Percentiles rank a stretch among this genome's conserved stretches.
Conservation (phyloP, 768 basidiomycete genomes). For the Galerina sulciceps region DNA sequence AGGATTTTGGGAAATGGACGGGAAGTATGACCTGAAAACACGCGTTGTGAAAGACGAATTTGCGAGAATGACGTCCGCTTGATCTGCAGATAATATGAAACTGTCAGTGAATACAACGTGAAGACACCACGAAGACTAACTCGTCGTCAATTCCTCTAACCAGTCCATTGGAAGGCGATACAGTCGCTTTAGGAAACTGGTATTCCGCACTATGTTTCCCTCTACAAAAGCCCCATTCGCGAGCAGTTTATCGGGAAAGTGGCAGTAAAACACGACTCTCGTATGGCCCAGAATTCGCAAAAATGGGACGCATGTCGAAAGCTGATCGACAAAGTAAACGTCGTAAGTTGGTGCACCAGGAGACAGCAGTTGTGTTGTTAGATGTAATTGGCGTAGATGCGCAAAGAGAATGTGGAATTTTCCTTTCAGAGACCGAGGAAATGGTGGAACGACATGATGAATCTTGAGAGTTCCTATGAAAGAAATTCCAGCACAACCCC, state of each 20-base stretch:
- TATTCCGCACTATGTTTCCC: conserved; percentile 45
- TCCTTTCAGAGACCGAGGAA: conserved; percentile 80
- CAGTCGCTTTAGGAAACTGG: conserved; percentile 63
- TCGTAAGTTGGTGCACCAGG: conserved; percentile 62
- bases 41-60: conserved; percentile 92
- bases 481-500: neutral
- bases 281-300: conserved; percentile 67
- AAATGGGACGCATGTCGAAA: conserved; percentile 90
- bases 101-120: neutral
- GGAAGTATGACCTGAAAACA: conserved; percentile 78
- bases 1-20: conserved; percentile 62
- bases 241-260: conserved; percentile 95
- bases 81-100: conserved; percentile 50
- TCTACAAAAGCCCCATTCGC: conserved; percentile 72
- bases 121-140: conserved; percentile 44
- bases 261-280: conserved; percentile 96
- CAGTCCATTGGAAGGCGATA: conserved; percentile 92
- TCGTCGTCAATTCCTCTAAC: conserved; percentile 88
- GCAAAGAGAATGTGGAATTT: conserved; percentile 90
- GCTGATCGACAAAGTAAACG: conserved; percentile 93
- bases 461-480: conserved; percentile 77
- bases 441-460: conserved; percentile 69
- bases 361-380: conserved; percentile 67
- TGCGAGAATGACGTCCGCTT: conserved; percentile 88
- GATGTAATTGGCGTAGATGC: conserved; percentile 85